Evolutionary conservation across 2,329 filamentous ascomycete species (phyloP), one percentile per base, ranked within the genome.

Genomic region (Tothia fuscella): DNA sequence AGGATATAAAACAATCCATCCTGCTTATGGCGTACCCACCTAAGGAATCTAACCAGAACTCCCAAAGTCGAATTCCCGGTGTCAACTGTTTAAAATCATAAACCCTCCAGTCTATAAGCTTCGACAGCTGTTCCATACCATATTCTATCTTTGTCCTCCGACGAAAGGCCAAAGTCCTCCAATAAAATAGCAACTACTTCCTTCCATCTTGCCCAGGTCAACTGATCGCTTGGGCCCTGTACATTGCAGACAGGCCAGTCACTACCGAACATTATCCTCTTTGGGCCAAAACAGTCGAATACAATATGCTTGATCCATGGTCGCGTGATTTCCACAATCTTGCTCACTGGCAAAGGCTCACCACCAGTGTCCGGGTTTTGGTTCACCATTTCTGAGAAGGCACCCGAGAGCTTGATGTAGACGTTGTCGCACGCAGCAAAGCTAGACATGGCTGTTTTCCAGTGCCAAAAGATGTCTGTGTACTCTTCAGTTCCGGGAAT

Each of bases 221-320:
- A 61, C 36, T 70, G 64, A 31, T 67, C 68, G 1, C 60, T 62
- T 0, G 70, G 70, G 2, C 72, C 72, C 1, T 74, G 74, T 25
- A 85, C 64, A 47, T 85, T 88, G 62, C 86, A 93, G 1, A 95
- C 80, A 2, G 89, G 88, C 89, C 89, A 96, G 60, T 95, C 87
- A 49, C 82, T 88, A 19, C 81, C 88, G 60, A 91, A 95, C 80
- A 96, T 87, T 56, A 91, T 71, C 48, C 85, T 71, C 17, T 66
- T 56, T 0, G 81, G 64, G 2, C 82, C 78, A 54, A 94, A 95
- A 1, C 72, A 72, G 21, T 77, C 72, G 40, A 93, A 73, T 1
- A 88, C 64, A 40, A 80, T 74, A 46, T 43, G 41, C 29, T 78
- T 73, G 2, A 85, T 71, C 80, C 84, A 93, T 19, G 80, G 78